Evolutionary conservation across 1,284 basidiomycete species (phyloP).

Genomic region (Ustilago curta): DNA sequence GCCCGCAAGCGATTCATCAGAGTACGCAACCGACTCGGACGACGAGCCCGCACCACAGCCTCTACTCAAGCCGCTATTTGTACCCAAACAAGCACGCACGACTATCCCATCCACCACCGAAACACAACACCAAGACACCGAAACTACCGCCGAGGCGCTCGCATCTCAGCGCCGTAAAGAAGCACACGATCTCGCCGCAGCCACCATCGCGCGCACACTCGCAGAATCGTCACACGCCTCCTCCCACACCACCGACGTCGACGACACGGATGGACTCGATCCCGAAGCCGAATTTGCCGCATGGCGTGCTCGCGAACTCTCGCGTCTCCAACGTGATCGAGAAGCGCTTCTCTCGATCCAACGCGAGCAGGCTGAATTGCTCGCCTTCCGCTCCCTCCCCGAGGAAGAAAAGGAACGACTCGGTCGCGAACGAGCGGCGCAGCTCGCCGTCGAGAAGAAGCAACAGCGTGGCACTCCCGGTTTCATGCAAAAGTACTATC

Average conservation of each 20-base stretch:
- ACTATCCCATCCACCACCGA: conserved; percentile 55
- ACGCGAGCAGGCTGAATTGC: conserved; percentile 87
- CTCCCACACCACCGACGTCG: conserved; percentile 80
- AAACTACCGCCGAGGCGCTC: too few species aligned
- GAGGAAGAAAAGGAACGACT: conserved; percentile 79
- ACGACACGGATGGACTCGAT: conserved; percentile 94
- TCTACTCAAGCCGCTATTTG: conserved; percentile 85
- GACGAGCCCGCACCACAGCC: conserved; percentile 72
- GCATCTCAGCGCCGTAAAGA: conserved; percentile 76
- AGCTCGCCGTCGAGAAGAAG: conserved; percentile 21
- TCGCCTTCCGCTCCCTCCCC: conserved; percentile 87
- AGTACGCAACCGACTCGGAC: conserved; percentile 74
- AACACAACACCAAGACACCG: conserved; percentile 77
- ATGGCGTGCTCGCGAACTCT: conserved; percentile 92
- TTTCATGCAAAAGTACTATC: conserved; percentile 98
- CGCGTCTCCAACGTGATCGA: conserved; percentile 89
- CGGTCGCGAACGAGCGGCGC: conserved; percentile 31
- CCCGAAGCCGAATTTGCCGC: conserved; percentile 91
- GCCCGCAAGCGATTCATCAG: conserved; percentile 48
- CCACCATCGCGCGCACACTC: conserved; percentile 84
- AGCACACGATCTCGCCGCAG: conserved; percentile 86
- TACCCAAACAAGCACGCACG: conserved; percentile 79
- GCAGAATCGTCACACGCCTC: conserved; percentile 88
- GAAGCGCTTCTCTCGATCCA: conserved; percentile 82
- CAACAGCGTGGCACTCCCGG: conserved; percentile 84